Evolutionary conservation across 2,329 filamentous ascomycete genomes (phyloP).

Genomic region (Ceratocystis colombiana): DNA sequence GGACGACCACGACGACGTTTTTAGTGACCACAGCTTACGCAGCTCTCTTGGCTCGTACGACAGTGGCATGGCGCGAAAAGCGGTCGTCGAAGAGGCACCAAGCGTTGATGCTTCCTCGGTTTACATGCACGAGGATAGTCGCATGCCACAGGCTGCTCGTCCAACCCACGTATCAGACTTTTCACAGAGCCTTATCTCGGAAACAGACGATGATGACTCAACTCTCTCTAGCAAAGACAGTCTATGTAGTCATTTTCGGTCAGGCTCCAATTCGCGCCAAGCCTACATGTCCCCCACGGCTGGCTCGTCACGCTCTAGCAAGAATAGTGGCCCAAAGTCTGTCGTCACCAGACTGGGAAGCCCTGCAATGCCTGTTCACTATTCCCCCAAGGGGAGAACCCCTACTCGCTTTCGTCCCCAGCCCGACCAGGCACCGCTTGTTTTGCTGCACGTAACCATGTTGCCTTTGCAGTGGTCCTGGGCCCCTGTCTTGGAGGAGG

Average conservation of each 20-base stretch:
- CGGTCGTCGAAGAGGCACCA: slow-evolving; percentile 18
- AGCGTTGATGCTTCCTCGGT: slow-evolving; percentile 25
- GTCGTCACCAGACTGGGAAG: slow-evolving; percentile 50
- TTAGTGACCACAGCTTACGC: slow-evolving; percentile 48
- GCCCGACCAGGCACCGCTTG: slow-evolving; percentile 55
- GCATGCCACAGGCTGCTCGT: slow-evolving; percentile 30
- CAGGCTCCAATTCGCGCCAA: slow-evolving; percentile 57
- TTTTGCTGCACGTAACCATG: slow-evolving; percentile 67
- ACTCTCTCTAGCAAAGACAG: slow-evolving; percentile 38
- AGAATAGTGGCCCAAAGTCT: slow-evolving; percentile 36
- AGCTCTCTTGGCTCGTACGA: slow-evolving; percentile 47
- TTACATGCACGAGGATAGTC: slow-evolving; percentile 17
- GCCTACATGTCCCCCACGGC: slow-evolving; percentile 63
- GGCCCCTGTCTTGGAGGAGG: slow-evolving; percentile 43
- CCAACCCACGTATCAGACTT: slow-evolving; percentile 43
- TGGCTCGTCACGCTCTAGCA: slow-evolving; percentile 46
- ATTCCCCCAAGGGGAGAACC: slow-evolving; percentile 47
- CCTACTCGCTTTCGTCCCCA: slow-evolving; percentile 50
- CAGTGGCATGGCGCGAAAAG: slow-evolving; percentile 32
- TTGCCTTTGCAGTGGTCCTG: slow-evolving; percentile 60
- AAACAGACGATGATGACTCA: slow-evolving; percentile 31
- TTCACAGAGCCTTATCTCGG: slow-evolving; percentile 44
- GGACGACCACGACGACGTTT: slow-evolving; percentile 40
- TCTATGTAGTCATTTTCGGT: slow-evolving; percentile 55
- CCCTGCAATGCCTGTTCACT: slow-evolving; percentile 42